phyloP scores from a whole-genome alignment of 331 rosid species.

The Pyrus hybrid region DNA sequence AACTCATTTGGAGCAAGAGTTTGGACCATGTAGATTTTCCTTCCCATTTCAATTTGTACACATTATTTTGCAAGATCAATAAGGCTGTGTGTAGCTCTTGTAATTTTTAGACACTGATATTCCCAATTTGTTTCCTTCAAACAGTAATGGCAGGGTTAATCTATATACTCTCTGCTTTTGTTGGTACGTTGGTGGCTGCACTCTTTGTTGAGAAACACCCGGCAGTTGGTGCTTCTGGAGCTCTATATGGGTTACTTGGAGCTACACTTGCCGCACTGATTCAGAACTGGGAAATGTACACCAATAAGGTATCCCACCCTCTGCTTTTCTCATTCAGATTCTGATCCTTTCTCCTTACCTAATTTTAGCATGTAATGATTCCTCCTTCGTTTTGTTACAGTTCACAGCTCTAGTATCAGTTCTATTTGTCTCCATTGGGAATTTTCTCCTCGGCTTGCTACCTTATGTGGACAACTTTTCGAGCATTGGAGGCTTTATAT shows the following conservation, averaged over 20 bases:
- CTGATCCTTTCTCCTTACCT: neutral
- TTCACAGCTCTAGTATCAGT: slow-evolving; percentile 52
- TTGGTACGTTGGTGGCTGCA: slow-evolving; percentile 80
- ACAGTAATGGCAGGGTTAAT: slow-evolving; percentile 73
- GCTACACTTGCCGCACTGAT: slow-evolving; percentile 59
- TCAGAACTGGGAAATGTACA: slow-evolving; percentile 59
- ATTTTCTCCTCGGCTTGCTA: slow-evolving; percentile 66
- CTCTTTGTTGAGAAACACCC: slow-evolving; percentile 63
- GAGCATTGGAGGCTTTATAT: slow-evolving; percentile 65
- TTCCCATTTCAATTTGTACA: neutral
- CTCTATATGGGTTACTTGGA: slow-evolving; percentile 82
- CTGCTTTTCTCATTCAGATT: neutral
- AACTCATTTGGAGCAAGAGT: slow-evolving; percentile 60
- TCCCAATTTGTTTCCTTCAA: slow-evolving; percentile 9
- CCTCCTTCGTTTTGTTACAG: slow-evolving; percentile 33
- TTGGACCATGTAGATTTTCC: slow-evolving; percentile 49
- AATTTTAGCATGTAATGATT: slow-evolving; percentile 2
- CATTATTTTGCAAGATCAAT: slow-evolving; percentile 7
- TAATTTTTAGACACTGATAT: slow-evolving; percentile 1
- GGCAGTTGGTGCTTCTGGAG: slow-evolving; percentile 68
- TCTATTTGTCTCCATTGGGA: slow-evolving; percentile 41
- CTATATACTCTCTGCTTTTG: slow-evolving; percentile 64
- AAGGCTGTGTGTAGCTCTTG: neutral
- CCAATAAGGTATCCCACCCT: slow-evolving; percentile 47
- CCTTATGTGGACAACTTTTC: slow-evolving; percentile 79